A percentile compares a stretch with the other conserved stretches of the same genome.
phyloP scores from a whole-genome alignment of 108 stramenopile genomes.

The Cyclotella choctawhatcheeana region DNA sequence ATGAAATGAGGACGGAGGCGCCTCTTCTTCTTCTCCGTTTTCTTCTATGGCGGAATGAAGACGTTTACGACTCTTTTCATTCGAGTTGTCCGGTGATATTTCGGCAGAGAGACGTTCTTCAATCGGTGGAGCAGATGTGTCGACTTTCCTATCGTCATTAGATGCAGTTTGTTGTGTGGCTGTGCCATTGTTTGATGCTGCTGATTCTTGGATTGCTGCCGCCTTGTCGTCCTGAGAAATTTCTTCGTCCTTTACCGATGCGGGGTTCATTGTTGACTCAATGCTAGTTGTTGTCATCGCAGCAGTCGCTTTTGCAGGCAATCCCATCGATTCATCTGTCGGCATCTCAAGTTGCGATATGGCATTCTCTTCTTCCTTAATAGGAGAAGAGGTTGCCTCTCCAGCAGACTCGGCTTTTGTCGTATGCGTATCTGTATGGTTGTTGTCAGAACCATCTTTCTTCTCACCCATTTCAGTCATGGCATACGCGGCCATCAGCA shows the following conservation, averaged over 20 bases:
- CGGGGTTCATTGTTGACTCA: too few relatives aligned
- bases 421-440: too few relatives aligned
- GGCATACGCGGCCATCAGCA: constrained; percentile 38
- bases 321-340: too few relatives aligned
- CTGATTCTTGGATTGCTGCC: background rate
- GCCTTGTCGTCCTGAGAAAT: too few relatives aligned
- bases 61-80: constrained; percentile 10
- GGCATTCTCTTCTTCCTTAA: too few relatives aligned
- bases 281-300: too few relatives aligned
- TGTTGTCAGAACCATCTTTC: too few relatives aligned
- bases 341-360: too few relatives aligned
- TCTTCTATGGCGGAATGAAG: constrained; percentile 13
- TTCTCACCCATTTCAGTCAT: constrained; percentile 26
- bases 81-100: constrained; percentile 20
- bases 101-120: constrained; percentile 19
- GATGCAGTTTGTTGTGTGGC: background rate
- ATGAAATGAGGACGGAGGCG: background rate
- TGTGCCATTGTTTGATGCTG: background rate
- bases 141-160: background rate
- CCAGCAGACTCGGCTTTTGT: background rate
- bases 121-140: background rate
- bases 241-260: too few relatives aligned
- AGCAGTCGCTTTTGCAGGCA: too few relatives aligned
- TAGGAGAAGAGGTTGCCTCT: background rate
- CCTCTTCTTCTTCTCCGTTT: too few relatives aligned